These are phyloP conservation scores for Dendrothele bispora DNA, from an alignment of 768 basidiomycete genomes.

Conservation along the genomic window DNA sequence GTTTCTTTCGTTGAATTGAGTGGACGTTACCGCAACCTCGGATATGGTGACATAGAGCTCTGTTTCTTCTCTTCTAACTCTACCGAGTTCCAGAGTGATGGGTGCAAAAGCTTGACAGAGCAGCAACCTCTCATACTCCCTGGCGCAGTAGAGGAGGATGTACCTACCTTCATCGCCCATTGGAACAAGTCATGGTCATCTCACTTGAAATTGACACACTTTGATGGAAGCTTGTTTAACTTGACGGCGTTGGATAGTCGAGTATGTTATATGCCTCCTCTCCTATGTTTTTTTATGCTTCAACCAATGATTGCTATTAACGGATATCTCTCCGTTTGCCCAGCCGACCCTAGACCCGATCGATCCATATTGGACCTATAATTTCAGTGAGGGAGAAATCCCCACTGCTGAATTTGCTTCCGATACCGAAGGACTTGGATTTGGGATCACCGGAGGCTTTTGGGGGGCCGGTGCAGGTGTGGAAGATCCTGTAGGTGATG, in stretches of 20 bases:
- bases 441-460: constrained; percentile 18
- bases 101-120: constrained; percentile 7
- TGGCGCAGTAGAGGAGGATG: constrained; percentile 11
- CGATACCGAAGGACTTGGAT: constrained; percentile 12
- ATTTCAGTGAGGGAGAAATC: constrained; percentile 10
- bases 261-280: no score
- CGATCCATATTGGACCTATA: constrained; percentile 24
- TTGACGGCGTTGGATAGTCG: constrained; percentile 14
- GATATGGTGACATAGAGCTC: constrained; percentile 23
- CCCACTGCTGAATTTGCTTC: constrained; percentile 17
- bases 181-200: constrained; percentile 17
- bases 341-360: no score
- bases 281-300: no score
- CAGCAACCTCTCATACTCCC: constrained; percentile 17
- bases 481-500: constrained; percentile 7
- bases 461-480: constrained; percentile 13
- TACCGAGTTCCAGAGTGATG: neutral
- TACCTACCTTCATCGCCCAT: constrained; percentile 18
- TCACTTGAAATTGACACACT: constrained; percentile 19
- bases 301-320: no score
- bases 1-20: constrained; percentile 15
- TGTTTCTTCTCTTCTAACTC: constrained; percentile 14
- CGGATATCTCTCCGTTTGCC: no score
- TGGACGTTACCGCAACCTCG: constrained; percentile 20
- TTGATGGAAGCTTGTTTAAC: constrained; percentile 19